Evolutionary conservation across 1,284 basidiomycete species (phyloP).

Genomic region (Cerrena zonata): DNA sequence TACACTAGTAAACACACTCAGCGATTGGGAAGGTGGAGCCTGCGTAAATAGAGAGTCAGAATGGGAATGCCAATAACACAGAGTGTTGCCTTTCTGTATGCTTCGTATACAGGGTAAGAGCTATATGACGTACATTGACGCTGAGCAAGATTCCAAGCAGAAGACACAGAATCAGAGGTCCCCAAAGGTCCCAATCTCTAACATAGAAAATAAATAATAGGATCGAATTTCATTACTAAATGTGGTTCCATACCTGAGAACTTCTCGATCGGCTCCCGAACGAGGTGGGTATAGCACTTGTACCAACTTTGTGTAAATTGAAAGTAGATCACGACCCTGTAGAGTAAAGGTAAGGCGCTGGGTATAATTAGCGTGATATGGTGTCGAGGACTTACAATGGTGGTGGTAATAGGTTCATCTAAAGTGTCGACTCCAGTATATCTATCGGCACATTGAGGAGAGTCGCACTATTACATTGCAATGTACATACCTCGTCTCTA

Average conservation of each 20-base stretch:
- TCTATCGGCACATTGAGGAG: constrained; percentile 31
- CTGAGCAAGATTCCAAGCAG: constrained; percentile 83
- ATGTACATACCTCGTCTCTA: constrained; percentile 72
- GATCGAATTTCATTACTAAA: neutral
- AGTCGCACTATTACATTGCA: neutral
- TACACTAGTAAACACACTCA: constrained; percentile 87
- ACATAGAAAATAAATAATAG: neutral
- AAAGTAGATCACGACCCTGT: constrained; percentile 79
- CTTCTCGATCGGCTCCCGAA: constrained; percentile 66
- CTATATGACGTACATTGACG: constrained; percentile 60
- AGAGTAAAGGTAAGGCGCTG: neutral
- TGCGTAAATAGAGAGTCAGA: constrained; percentile 27
- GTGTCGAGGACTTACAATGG: constrained; percentile 62
- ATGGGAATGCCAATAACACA: too few relatives aligned
- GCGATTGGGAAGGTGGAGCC: constrained; percentile 78
- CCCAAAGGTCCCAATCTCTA: constrained; percentile 96
- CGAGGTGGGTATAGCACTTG: constrained; percentile 87
- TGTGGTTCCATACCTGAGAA: constrained; percentile 52
- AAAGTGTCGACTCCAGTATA: constrained; percentile 80
- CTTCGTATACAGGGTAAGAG: neutral
- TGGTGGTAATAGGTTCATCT: constrained; percentile 84
- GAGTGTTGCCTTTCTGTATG: too few relatives aligned
- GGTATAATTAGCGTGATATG: neutral
- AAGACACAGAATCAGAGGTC: constrained; percentile 82
- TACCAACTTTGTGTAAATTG: constrained; percentile 85